Evolutionary conservation across 305 asterid species (phyloP).

Genomic region (Solanum aculeatissimum): DNA sequence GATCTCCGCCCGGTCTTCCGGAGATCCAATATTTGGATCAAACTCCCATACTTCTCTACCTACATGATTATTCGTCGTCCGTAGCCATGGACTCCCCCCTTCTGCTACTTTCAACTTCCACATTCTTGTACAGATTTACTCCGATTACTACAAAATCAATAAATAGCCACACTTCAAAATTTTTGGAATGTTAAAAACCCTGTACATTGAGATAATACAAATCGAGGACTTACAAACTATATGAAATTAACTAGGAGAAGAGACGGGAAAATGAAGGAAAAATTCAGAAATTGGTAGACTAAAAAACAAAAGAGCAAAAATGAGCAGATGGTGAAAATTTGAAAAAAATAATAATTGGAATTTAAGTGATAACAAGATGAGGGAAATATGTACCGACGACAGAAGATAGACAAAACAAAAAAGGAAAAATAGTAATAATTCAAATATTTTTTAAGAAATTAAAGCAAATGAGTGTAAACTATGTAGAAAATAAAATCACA

Average conservation of each 20-base stretch:
- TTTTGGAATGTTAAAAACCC: neutral
- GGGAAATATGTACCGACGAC: neutral
- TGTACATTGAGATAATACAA: neutral
- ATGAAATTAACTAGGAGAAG: neutral
- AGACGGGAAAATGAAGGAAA: neutral
- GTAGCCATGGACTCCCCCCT: constrained; percentile 63
- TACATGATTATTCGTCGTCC: constrained; percentile 51
- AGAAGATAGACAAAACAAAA: neutral
- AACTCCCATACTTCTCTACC: constrained; percentile 91
- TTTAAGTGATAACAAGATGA: neutral
- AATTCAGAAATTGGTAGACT: neutral
- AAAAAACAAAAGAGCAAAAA: too few species aligned
- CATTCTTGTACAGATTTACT: constrained; percentile 24
- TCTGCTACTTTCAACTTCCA: constrained; percentile 79
- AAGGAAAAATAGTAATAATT: neutral
- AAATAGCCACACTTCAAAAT: neutral
- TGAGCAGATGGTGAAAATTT: neutral
- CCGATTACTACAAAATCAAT: neutral
- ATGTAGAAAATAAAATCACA: neutral
- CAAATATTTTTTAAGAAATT: too few species aligned
- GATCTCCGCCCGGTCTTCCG: constrained; percentile 57
- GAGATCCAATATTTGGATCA: constrained; percentile 56
- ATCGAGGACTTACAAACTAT: neutral
- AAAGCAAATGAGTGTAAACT: neutral
- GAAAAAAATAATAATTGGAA: neutral